These are phyloP conservation scores for Scenedesmus sp. DNA, from an alignment of 163 green algal species.

Conservation along the genomic window DNA sequence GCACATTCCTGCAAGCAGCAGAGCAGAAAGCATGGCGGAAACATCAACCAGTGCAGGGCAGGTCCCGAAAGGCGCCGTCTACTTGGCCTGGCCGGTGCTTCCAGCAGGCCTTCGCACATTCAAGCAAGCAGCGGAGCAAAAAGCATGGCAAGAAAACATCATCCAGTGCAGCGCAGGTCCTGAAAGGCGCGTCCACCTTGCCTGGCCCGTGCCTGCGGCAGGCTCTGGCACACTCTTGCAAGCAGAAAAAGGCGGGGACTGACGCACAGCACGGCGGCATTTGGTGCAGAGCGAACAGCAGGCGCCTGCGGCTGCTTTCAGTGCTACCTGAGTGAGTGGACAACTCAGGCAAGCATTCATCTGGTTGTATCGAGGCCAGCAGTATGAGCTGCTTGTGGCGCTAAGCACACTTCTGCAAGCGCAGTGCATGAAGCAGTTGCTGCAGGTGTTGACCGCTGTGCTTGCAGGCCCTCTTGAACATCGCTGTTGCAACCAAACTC, in stretches of 20 bases:
- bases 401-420: not conserved
- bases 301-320: no score
- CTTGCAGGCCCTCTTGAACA: not conserved
- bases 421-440: not conserved
- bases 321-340: no score
- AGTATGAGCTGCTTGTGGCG: not conserved
- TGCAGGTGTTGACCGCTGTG: not conserved
- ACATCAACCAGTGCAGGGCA: constrained; percentile 80
- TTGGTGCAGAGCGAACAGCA: constrained; percentile 42
- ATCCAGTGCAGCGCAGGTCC: constrained; percentile 82
- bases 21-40: not conserved
- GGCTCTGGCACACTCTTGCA: not conserved
- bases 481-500: not conserved
- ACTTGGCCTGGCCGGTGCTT: not conserved
- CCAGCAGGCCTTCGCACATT: not conserved
- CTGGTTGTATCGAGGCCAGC: no score
- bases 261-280: constrained; percentile 47
- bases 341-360: no score
- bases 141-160: no score
- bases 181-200: constrained; percentile 65
- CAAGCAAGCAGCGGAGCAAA: not conserved
- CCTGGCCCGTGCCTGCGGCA: constrained; percentile 7
- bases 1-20: not conserved
- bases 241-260: no score
- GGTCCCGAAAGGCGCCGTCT: constrained; percentile 70